Evolutionary conservation across 805 yeast genomes (phyloP), one percentile per base, ranked within the genome.

Genomic region (Candida krabiensis): DNA sequence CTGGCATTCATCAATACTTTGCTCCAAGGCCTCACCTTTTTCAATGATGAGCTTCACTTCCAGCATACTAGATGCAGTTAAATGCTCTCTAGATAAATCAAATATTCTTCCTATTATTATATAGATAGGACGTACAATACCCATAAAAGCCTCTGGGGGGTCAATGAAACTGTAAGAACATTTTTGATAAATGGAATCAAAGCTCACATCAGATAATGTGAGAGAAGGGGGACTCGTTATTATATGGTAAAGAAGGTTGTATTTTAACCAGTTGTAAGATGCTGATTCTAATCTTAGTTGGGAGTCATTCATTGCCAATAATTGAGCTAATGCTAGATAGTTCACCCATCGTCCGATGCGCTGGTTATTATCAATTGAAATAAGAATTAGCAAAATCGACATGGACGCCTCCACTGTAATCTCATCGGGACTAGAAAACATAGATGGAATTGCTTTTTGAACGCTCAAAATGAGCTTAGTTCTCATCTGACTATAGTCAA

Each of bases 71-170:
- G 19, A 17, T 9, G 39, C 34, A 22, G 9, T 14, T 9, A 35
- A n/a, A 19, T 19, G 14, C 13, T 39, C 22, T 19, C 19, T 30
- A 4, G 39, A 34, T 3, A 39, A 21, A 9, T 28, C 33, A 24
- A 39, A 26, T 12, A 35, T 39, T n/a, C 25, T 28, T 5, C 43
- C 43, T 9, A 39, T 12, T 11, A 39, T 23, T 16, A 29, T 19
- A 26, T 31, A 39, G 9, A 39, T 24, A 5, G 43, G 43, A 24
- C 43, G 25, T 14, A 35, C 26, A 13, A 39, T 34, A 8, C 43
- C 39, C 43, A 39, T 39, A 26, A 28, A 39, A 9, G 39, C 32
- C 15, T 39, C 43, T 5, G 43, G 43, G 13, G 30, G 35, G 15
- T 35, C 34, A 14, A 24, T 9, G 9, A 13, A 11, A 25, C 12